These are phyloP conservation scores for Dictyostelium citrinum DNA, from an alignment of 78 protist genomes.

Conservation along the genomic window DNA sequence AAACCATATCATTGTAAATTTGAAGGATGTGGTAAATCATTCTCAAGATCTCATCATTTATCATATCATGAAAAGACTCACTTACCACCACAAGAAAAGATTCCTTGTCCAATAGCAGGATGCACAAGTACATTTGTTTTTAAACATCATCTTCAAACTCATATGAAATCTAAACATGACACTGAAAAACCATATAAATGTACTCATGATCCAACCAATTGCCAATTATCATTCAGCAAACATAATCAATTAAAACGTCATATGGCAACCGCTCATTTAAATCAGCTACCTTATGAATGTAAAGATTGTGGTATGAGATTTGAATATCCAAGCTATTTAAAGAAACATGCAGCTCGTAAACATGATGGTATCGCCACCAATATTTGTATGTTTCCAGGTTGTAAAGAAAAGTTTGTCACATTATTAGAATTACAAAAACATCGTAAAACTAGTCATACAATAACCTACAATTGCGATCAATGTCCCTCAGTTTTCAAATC, in stretches of 20 bases:
- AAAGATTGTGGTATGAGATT: constrained; percentile 56
- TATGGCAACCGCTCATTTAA: constrained; percentile 27
- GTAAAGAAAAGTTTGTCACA: constrained; percentile 11
- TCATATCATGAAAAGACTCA: constrained; percentile 33
- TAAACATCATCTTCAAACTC: constrained; percentile 17
- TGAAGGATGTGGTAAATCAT: constrained; percentile 59
- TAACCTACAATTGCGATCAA: background rate
- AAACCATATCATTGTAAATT: constrained; percentile 65
- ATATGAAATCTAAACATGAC: background rate
- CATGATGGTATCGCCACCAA: background rate
- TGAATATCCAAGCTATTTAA: constrained; percentile 19
- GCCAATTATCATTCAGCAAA: constrained; percentile 32
- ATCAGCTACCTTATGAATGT: constrained; percentile 68
- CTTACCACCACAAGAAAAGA: background rate
- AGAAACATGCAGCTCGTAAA: background rate
- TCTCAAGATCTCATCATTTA: constrained; percentile 48
- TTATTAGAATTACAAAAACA: constrained; percentile 46
- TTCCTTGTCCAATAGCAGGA: constrained; percentile 12
- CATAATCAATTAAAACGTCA: constrained; percentile 61
- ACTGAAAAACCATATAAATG: constrained; percentile 49
- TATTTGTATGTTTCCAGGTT: constrained; percentile 3
- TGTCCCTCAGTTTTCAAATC: background rate
- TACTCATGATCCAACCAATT: background rate
- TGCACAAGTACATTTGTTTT: background rate
- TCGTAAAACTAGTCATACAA: background rate